Base-by-base conservation (phyloP, 1,139 yeast genomes). In the Suhomyces yuchorum region DNA sequence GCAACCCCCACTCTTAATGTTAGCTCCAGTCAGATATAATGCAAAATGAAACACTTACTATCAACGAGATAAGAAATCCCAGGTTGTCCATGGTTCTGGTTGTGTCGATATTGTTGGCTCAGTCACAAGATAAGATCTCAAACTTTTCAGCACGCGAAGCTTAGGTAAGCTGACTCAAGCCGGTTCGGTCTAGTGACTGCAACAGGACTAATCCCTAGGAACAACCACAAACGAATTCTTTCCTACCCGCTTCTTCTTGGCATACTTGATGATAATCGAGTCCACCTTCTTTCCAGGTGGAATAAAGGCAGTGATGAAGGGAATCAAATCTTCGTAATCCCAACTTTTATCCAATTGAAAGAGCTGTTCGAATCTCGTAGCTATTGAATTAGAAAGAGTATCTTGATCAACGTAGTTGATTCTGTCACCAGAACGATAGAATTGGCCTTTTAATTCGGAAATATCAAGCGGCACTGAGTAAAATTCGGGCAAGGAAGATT, bases 1-100 rank as follows among this genome's bases (percentile, higher is more conserved):
- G 55, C 96, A 85, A 15, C 90, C 99, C 40, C 99, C 99, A 61
- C 95, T 84, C 83, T 84, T 51, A 9, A 41, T 30, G 64, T 61
- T 58, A 56, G 62, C 52, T 49, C 20, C 1, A 5, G 8, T 15
- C 28, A 15, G 17, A 30, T 18, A 18, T 8, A 20, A 3, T 14
- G n/a, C n/a, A 5, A 11, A 18, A 33, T 18, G 28, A 12, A 18
- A 2, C 40, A 63, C 71, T 37, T 65, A 67, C 71, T 19, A 67
- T 56, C 45, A 67, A 55, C 37, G 71, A 66, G 37, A 63, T 54
- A 44, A 65, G 34, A 49, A 66, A 66, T 19, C 61, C 42, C 48
- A 46, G 58, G 47, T 58, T 62, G 46, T 65, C 68, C 71, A 67
- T 66, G 20, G 11, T 34, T 35, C 19, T 26, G 18, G 41, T 15